Percentiles rank a stretch among this genome's conserved stretches.
Evolutionary conservation across 2,329 filamentous ascomycete species (phyloP).

Genomic region (Pseudogymnoascus destructans): DNA sequence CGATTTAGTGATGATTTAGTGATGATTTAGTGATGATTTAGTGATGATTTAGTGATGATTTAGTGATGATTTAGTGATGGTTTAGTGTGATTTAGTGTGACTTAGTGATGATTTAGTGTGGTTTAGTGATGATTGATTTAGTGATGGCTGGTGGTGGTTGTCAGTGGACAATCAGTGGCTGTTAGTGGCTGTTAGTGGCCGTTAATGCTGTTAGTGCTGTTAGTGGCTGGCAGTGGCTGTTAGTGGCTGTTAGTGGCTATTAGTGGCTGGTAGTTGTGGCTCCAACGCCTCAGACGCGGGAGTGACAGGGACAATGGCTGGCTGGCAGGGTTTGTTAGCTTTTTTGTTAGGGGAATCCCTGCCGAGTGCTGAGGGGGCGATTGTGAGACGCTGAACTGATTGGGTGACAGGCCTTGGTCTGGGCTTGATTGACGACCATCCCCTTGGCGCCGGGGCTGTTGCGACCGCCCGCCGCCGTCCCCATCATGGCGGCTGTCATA

Average conservation of each 20-base stretch:
- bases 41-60: too few relatives aligned
- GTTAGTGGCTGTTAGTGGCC: background rate
- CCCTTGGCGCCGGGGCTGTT: background rate
- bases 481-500: conserved; percentile 5
- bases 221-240: background rate
- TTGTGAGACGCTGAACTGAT: conserved; percentile 1
- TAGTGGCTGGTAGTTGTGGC: background rate
- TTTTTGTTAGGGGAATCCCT: background rate
- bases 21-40: too few relatives aligned
- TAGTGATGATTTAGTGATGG: too few relatives aligned
- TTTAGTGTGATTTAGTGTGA: too few relatives aligned
- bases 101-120: too few relatives aligned
- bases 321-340: background rate
- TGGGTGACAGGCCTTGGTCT: background rate
- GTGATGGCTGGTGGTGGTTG: background rate
- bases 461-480: background rate
- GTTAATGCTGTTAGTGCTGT: background rate
- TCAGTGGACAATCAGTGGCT: background rate
- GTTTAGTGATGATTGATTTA: too few relatives aligned
- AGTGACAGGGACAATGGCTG: background rate
- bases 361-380: background rate
- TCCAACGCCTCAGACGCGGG: background rate
- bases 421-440: background rate
- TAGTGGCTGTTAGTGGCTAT: background rate
- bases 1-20: too few relatives aligned